Conservation (phyloP, 2,329 filamentous ascomycete species). For the Colletotrichum salicis region DNA sequence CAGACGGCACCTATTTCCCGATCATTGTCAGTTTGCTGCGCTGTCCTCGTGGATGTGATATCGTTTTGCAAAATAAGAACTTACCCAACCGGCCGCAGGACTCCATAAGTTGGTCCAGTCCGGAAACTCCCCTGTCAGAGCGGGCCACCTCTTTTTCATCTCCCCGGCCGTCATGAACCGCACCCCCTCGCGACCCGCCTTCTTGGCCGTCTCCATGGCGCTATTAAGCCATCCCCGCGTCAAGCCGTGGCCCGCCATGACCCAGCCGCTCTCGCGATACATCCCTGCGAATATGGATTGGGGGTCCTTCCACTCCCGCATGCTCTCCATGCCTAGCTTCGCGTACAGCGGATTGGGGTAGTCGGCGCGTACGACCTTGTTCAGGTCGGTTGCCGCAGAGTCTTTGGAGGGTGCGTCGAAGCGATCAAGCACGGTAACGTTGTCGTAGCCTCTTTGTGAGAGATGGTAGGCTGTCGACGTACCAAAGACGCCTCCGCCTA, state of each 20-base stretch:
- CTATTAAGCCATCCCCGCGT: conserved; percentile 44
- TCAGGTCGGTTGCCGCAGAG: conserved; percentile 45
- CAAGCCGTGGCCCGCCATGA: conserved; percentile 39
- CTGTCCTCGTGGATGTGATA: background rate
- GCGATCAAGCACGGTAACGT: conserved; percentile 41
- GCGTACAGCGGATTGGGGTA: conserved; percentile 46
- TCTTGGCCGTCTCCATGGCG: conserved; percentile 40
- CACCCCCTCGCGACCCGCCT: conserved; percentile 39
- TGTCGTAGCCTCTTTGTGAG: conserved; percentile 32
- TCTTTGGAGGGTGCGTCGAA: conserved; percentile 40
- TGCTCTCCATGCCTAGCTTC: conserved; percentile 43
- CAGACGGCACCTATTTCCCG: conserved; percentile 35
- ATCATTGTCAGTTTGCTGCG: background rate
- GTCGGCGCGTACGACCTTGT: conserved; percentile 50
- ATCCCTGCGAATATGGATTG: conserved; percentile 41
- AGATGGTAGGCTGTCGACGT: conserved; percentile 48
- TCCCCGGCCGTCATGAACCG: conserved; percentile 41
- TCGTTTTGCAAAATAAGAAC: background rate
- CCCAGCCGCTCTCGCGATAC: conserved; percentile 46
- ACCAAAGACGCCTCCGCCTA: conserved; percentile 46
- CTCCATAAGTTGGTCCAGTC: conserved; percentile 44
- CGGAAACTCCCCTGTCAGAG: conserved; percentile 39
- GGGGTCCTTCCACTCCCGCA: conserved; percentile 42
- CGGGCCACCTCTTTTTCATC: conserved; percentile 43
- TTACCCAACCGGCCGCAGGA: conserved; percentile 45